Base-by-base conservation (phyloP, 495 filamentous ascomycete genomes). In the Rostrohypoxylon terebratum region DNA sequence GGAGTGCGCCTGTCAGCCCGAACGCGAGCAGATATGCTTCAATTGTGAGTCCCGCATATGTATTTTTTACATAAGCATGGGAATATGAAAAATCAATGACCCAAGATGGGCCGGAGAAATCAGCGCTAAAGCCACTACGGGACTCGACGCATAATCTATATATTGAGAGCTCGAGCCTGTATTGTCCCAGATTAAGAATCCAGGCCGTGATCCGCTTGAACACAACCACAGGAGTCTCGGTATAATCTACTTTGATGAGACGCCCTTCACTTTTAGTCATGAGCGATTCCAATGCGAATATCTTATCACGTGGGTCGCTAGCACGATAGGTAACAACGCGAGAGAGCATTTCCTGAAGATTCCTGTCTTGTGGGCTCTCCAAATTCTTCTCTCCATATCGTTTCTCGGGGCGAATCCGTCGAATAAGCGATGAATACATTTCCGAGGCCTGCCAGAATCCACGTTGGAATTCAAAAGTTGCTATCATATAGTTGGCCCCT, bases 171-270 rank as follows among this genome's bases (percentile, higher is more conserved):
- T 11, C 33, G 8, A 38, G 8, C 36, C 4, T 34, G 8, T 10
- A 6, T 4, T 6, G 36, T 10, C 3, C 3, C 34, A 21, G 2
- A 38, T 65, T 65, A 3, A 31, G 44, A n/a, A 1, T 20, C 20
- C 38, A 50, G 8, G 62, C 62, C 4, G 62, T 65, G 6, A 34
- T 50, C 1, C 62, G 34, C 33, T n/a, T 54, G 21, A 65, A 65
- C 13, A 47, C 21, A 16, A 10, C 20, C 20, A 34, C 9, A 18
- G 14, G 20, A 21, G 7, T 10, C 18, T 65, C 50, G 1, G 33
- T 45, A 36, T 65, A 65, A 14, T 54, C 38, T 13, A 57, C 23
- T 9, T 57, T 20, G 0, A 57, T 55, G 2, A 65, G 50, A 0
- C 0, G 5, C 9, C 62, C 25, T 20, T 11, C 1, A 44, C 13